Conservation (phyloP, 805 yeast species). For the Candida cerambycidarum region DNA sequence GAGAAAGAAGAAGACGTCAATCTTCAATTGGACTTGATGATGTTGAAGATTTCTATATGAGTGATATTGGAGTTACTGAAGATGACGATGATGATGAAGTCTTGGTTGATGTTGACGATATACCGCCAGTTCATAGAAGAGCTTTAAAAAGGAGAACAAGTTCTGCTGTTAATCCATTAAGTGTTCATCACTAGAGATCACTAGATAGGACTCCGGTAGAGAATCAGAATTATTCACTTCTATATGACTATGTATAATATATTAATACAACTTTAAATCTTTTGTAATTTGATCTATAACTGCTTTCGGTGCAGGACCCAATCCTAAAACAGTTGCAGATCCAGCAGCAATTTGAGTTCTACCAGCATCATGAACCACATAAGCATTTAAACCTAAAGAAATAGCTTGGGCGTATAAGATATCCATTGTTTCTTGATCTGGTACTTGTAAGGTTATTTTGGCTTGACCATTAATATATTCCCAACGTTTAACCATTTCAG, state of each 20-base stretch:
- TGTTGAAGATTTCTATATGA: conserved; percentile 44
- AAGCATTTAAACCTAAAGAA: conserved; percentile 72
- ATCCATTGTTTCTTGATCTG: conserved; percentile 70
- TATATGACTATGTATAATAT: background rate
- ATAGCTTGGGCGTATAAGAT: conserved; percentile 77
- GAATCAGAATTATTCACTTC: background rate
- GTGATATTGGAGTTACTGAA: conserved; percentile 37
- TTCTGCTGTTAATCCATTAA: conserved; percentile 43
- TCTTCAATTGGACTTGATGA: conserved; percentile 43
- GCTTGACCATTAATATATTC: conserved; percentile 80
- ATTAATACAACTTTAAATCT: conserved; percentile 67
- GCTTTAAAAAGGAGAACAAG: conserved; percentile 40
- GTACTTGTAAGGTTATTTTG: conserved; percentile 80
- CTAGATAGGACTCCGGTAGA: too few relatives aligned
- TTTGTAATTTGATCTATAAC: conserved; percentile 82
- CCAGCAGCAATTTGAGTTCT: conserved; percentile 97
- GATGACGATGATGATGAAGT: conserved; percentile 34
- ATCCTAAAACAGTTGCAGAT: conserved; percentile 91
- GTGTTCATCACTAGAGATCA: conserved; percentile 19
- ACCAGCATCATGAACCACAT: conserved; percentile 93
- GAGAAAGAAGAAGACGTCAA: conserved; percentile 34
- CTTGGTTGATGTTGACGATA: conserved; percentile 38
- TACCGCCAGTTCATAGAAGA: conserved; percentile 23
- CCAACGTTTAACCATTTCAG: conserved; percentile 74
- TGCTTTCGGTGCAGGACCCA: conserved; percentile 93